Evolutionary conservation across 805 yeast species (phyloP).

Genomic region (Myxozyma melibiosi): DNA sequence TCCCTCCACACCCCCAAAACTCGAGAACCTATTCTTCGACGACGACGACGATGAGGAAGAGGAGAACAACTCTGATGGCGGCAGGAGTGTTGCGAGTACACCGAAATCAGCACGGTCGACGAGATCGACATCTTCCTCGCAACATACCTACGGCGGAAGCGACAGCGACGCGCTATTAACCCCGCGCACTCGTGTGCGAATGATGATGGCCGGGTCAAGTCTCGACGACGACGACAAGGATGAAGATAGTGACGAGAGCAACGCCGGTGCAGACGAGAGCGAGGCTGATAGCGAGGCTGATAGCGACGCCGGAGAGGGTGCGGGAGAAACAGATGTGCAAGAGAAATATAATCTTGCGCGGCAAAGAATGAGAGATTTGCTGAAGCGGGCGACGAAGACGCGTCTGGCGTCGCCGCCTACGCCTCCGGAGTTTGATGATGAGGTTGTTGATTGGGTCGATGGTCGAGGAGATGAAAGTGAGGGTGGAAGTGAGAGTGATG

Average conservation of each 20-base stretch:
- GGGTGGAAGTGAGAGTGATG: too few relatives aligned
- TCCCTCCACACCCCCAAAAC: too few relatives aligned
- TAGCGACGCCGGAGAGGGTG: not conserved
- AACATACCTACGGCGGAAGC: constrained; percentile 1
- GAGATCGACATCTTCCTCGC: not conserved
- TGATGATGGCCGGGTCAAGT: constrained; percentile 1
- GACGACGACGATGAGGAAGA: not conserved
- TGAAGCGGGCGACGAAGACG: constrained; percentile 1
- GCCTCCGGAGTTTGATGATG: too few relatives aligned
- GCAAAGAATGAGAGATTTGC: not conserved
- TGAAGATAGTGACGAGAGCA: not conserved
- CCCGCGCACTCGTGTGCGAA: constrained; percentile 8
- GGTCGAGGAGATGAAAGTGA: too few relatives aligned
- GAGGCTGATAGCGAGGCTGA: not conserved
- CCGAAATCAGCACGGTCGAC: too few relatives aligned
- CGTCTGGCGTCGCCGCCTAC: too few relatives aligned
- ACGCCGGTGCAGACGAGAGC: not conserved
- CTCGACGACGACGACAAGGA: not conserved
- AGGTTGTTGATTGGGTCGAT: too few relatives aligned
- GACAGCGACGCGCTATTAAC: constrained; percentile 2
- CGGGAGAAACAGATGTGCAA: not conserved
- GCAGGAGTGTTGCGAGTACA: too few relatives aligned
- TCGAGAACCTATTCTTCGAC: constrained; percentile 3
- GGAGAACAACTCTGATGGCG: too few relatives aligned
- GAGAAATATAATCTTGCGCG: not conserved